These are phyloP conservation scores for Mychonastes homosphaera DNA, from an alignment of 139 green algal genomes.

Conservation along the genomic window DNA sequence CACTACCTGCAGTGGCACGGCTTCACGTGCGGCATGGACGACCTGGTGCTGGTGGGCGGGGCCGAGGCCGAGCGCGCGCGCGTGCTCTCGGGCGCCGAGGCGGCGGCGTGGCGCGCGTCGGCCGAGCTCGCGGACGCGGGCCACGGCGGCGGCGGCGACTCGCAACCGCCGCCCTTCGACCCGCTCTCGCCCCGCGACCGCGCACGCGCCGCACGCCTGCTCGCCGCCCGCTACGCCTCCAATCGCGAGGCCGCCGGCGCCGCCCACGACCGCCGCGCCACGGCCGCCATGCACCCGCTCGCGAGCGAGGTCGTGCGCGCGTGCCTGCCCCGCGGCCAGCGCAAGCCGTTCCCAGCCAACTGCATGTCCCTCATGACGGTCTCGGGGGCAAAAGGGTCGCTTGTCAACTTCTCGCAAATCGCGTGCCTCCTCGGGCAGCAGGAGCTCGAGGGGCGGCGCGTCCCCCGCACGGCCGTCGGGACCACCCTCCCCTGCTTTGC, in stretches of 20 bases:
- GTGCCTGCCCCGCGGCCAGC: conserved; percentile 54
- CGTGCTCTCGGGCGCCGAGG: conserved; percentile 14
- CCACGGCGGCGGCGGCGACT: background rate
- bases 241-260: conserved; percentile 25
- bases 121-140: conserved; percentile 3
- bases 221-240: conserved; percentile 36
- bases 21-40: conserved; percentile 92
- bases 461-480: conserved; percentile 80
- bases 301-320: conserved; percentile 68
- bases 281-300: conserved; percentile 75
- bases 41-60: conserved; percentile 62
- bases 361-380: conserved; percentile 94
- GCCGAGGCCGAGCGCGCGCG: conserved; percentile 44
- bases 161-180: background rate
- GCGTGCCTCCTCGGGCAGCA: conserved; percentile 89
- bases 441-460: conserved; percentile 91
- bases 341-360: conserved; percentile 81
- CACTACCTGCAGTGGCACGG: conserved; percentile 72
- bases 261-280: conserved; percentile 35
- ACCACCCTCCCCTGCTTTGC: conserved; percentile 96
- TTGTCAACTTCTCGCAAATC: conserved; percentile 98
- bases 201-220: background rate
- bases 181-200: background rate
- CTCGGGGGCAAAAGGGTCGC: conserved; percentile 79
- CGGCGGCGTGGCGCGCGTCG: background rate